A percentile compares a stretch with the other conserved stretches of the same genome.
These are phyloP conservation scores for Saturnispora sanitii DNA, from an alignment of 805 yeast genomes.

Conservation along the genomic window DNA sequence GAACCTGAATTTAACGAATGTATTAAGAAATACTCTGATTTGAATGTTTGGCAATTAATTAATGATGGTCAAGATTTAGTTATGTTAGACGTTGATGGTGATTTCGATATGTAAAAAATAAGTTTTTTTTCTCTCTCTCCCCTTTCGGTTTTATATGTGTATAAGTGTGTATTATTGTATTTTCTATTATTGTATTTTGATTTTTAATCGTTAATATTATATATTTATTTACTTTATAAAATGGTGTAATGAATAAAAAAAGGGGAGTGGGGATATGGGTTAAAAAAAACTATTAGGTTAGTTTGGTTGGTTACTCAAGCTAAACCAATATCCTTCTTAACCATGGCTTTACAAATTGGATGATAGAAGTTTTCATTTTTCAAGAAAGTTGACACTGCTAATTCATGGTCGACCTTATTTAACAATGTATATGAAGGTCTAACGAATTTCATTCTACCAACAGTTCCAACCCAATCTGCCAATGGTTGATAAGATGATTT, in stretches of 20 bases:
- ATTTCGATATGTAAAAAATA: constrained; percentile 10
- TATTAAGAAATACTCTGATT: constrained; percentile 58
- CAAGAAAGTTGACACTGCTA: constrained; percentile 59
- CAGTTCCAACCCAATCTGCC: constrained; percentile 81
- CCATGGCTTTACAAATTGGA: constrained; percentile 76
- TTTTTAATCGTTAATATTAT: no score
- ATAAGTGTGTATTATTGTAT: not conserved
- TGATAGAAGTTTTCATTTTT: constrained; percentile 56
- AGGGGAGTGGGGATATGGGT: no score
- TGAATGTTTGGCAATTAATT: constrained; percentile 67
- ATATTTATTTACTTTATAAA: no score
- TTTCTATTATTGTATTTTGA: not conserved
- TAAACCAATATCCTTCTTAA: constrained; percentile 67
- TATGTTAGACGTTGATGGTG: constrained; percentile 34
- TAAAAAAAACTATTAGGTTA: no score
- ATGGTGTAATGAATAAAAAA: no score
- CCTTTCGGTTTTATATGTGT: not conserved
- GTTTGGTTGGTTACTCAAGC: not conserved
- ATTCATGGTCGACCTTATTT: constrained; percentile 49
- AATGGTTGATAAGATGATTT: constrained; percentile 38
- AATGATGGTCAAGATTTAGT: constrained; percentile 61
- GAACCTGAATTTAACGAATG: constrained; percentile 68
- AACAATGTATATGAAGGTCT: constrained; percentile 74
- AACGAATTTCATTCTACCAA: constrained; percentile 91
- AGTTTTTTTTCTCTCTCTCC: not conserved